phyloP scores from a whole-genome alignment of 306 rosid genomes.

The Fragaria iinumae region DNA sequence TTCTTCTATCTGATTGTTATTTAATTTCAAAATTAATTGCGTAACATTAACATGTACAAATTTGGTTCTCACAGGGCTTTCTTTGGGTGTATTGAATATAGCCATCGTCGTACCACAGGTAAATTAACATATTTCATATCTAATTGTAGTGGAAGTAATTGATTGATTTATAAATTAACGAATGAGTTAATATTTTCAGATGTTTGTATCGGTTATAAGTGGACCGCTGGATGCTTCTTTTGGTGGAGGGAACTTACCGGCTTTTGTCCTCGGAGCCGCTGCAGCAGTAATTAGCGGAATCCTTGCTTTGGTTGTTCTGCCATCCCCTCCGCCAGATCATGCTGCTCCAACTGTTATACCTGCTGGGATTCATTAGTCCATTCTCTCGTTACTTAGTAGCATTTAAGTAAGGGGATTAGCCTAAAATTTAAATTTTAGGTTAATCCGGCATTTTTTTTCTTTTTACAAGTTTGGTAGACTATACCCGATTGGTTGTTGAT shows the following conservation, averaged over 20 bases:
- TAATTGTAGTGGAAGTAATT: background rate
- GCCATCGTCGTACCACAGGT: conserved; percentile 75
- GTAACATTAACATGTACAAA: background rate
- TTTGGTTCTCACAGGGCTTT: conserved; percentile 46
- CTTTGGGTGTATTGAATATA: conserved; percentile 67
- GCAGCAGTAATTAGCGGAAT: conserved; percentile 53
- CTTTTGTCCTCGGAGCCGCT: conserved; percentile 65
- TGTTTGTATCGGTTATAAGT: conserved; percentile 61
- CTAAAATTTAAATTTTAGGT: too few species aligned
- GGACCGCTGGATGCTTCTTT: conserved; percentile 67
- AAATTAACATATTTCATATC: background rate
- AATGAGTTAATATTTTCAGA: conserved; percentile 26
- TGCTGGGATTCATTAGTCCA: background rate
- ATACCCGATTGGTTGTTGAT: too few species aligned
- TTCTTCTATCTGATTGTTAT: background rate
- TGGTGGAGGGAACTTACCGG: conserved; percentile 84
- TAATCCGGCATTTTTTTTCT: too few species aligned
- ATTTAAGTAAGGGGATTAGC: too few species aligned
- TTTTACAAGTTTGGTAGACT: too few species aligned
- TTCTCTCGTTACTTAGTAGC: background rate
- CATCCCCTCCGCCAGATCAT: conserved; percentile 43
- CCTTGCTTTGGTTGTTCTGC: conserved; percentile 53
- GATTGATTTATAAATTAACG: background rate
- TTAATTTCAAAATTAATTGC: background rate
- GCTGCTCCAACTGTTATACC: background rate